Conservation (phyloP, 371 early-diverging fungal genomes). For the Phascolomyces articulosus region DNA sequence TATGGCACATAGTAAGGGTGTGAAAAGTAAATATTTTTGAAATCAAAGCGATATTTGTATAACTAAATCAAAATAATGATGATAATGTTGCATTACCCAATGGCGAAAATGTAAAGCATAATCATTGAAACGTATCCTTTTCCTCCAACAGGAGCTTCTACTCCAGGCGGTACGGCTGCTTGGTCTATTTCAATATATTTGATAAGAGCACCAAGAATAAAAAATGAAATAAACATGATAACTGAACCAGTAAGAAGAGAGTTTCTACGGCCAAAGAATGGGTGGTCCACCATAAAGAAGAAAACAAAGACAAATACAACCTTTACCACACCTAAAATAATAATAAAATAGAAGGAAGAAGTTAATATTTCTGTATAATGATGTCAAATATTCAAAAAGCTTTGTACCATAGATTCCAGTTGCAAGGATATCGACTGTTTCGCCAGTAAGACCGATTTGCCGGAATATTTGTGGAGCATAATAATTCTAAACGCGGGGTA, state of each 20-base stretch:
- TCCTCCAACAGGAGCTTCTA: conserved; percentile 23
- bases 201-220: conserved; percentile 40
- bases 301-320: conserved; percentile 45
- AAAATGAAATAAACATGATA: conserved; percentile 39
- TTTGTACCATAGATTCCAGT: conserved; percentile 51
- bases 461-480: conserved; percentile 60
- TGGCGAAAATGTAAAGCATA: conserved; percentile 44
- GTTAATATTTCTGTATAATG: too few relatives aligned
- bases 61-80: neutral
- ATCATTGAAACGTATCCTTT: conserved; percentile 48
- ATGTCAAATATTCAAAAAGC: neutral
- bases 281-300: conserved; percentile 50
- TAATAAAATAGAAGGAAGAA: neutral
- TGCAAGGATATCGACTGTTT: conserved; percentile 45
- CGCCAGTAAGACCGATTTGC: conserved; percentile 41
- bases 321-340: conserved; percentile 31
- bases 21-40: too few relatives aligned
- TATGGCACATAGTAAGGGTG: neutral
- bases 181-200: conserved; percentile 30
- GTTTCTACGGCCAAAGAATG: conserved; percentile 39
- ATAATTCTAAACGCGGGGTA: conserved; percentile 46
- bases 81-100: conserved; percentile 25
- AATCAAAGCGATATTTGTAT: too few relatives aligned
- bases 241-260: conserved; percentile 46
- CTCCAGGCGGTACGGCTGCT: conserved; percentile 14